Evolutionary conservation across 495 filamentous ascomycete species (phyloP).

Genomic region (Neurospora sp.): DNA sequence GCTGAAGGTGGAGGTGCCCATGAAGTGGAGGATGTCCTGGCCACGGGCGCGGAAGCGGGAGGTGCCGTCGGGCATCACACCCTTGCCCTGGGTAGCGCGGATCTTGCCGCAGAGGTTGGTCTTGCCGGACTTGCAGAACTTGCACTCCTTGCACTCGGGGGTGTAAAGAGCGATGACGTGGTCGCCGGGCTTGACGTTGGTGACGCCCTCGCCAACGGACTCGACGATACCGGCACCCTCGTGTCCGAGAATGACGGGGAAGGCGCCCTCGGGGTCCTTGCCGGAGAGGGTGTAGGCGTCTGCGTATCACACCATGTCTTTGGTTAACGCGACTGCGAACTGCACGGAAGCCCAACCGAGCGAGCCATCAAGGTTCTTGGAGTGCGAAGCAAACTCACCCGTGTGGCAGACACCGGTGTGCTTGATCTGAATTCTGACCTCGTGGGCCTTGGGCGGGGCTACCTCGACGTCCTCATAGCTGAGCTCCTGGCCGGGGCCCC

Average conservation of each 20-base stretch:
- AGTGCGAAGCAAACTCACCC: conserved; percentile 40
- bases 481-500: conserved; percentile 86
- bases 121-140: conserved; percentile 99
- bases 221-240: conserved; percentile 97
- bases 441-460: conserved; percentile 78
- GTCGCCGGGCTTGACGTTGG: conserved; percentile 82
- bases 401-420: conserved; percentile 99
- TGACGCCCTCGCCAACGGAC: conserved; percentile 92
- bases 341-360: background rate
- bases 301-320: conserved; percentile 17
- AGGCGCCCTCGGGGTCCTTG: conserved; percentile 96
- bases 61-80: conserved; percentile 97
- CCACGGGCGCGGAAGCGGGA: conserved; percentile 91
- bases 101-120: conserved; percentile 99
- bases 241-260: conserved; percentile 92
- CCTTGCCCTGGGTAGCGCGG: conserved; percentile 87
- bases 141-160: conserved; percentile 94
- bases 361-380: conserved; percentile 4
- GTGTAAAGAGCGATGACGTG: conserved; percentile 96
- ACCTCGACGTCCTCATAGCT: conserved; percentile 89
- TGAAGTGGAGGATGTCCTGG: conserved; percentile 92
- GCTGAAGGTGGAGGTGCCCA: conserved; percentile 97
- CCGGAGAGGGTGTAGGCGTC: conserved; percentile 98
- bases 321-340: background rate
- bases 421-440: conserved; percentile 91